Percentiles rank a stretch among this genome's conserved stretches.
These are phyloP conservation scores for Avena atlantica DNA, from an alignment of 176 grass and related monocot species.

Conservation along the genomic window DNA sequence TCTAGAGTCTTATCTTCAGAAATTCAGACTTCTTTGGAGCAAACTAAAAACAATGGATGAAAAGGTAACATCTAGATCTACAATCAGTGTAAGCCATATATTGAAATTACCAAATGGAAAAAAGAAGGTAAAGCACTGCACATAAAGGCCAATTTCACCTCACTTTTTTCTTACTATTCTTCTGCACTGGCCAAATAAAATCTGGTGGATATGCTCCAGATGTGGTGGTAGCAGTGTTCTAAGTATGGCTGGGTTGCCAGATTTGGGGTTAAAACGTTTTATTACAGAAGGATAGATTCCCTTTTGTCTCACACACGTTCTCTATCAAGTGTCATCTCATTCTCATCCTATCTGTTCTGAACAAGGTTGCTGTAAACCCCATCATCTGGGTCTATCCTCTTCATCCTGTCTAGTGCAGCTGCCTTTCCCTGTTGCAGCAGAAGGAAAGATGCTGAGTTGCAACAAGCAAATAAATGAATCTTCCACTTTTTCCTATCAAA, in stretches of 20 bases:
- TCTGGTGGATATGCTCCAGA: not conserved
- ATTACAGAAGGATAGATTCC: not conserved
- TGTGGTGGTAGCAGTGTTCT: not conserved
- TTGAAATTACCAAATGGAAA: not conserved
- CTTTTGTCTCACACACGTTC: not conserved
- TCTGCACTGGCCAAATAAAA: not conserved
- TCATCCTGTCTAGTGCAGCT: not conserved
- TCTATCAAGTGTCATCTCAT: not conserved
- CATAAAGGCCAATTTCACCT: not conserved
- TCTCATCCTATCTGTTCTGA: slow-evolving; percentile 11
- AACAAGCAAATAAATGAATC: not conserved
- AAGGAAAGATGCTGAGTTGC: slow-evolving; percentile 16
- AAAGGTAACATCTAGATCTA: not conserved
- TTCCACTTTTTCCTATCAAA: not conserved
- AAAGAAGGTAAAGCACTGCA: not conserved
- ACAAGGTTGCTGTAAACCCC: not conserved
- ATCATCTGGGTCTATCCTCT: not conserved
- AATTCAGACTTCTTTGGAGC: not conserved
- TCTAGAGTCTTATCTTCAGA: not conserved
- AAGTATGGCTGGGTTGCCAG: not conserved
- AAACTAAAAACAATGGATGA: not conserved
- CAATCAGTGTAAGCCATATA: not conserved
- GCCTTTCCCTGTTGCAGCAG: slow-evolving; percentile 1
- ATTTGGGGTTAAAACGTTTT: not conserved
- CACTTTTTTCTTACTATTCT: not conserved